Evolutionary conservation across 106 monocot species (phyloP), one percentile per base, ranked within the genome.

Genomic region (Dioscorea dumetorum): DNA sequence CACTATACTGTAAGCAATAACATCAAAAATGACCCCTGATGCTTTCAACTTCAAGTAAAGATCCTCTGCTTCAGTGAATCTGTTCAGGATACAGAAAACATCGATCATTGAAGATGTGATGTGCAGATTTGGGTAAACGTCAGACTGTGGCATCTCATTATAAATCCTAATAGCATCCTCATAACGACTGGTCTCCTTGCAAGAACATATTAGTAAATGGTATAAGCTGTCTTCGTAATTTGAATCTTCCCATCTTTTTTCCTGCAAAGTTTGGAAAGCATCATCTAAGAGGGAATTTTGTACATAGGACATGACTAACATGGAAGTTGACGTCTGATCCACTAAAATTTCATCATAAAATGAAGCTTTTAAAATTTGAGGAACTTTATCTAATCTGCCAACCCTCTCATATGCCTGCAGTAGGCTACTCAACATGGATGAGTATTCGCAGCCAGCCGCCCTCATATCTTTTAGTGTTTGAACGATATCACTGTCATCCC

Each of bases 191-290:
- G 72, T 76, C 70, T 99, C 97, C 76, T 99, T 99, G 82, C 92
- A 99, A 60, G 84, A 87, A 71, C 97, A 99, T 63, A 99, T 93
- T 56, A 92, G 69, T 13, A 93, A 69, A 87, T 99, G 97, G 63
- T 90, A 93, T 32, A 99, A 67, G 49, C 88, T 99, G 57, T 84
- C 92, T 68, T 90, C 92, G 71, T 77, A 99, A 56, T 76, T 53
- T 49, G 80, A 67, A 73, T 97, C 92, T 50, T 74, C 69, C 97
- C 97, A 99, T 58, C 34, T 84, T 72, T 83, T 89, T 17, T 90
- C 82, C 22, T 50, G 53, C 21, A 93, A 72, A 75, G 93, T 60
- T 50, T 50, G 70, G 21, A 99, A 52, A 64, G 92, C 92, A 59
- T 90, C 87, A 65, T 79, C 84, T 10, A 90, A 4, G 54, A 99